These are phyloP conservation scores for Gillenia trifoliata DNA, from an alignment of 306 rosid species.

Conservation along the genomic window DNA sequence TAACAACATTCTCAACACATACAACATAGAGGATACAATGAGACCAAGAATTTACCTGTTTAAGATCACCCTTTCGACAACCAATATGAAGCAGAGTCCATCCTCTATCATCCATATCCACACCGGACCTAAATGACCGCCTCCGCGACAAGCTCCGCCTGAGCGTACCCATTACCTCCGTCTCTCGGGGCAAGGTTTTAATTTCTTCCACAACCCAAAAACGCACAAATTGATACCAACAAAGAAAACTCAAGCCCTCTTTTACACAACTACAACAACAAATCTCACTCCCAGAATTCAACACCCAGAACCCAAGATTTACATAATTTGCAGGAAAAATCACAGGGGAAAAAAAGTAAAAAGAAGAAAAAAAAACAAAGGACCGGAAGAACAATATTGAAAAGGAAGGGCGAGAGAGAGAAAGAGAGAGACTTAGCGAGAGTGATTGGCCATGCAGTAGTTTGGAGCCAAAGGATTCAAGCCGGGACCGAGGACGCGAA, in stretches of 20 bases:
- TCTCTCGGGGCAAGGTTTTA: constrained; percentile 37
- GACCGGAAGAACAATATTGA: background rate
- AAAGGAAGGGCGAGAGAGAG: background rate
- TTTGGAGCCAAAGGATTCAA: constrained; percentile 88
- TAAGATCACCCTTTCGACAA: constrained; percentile 73
- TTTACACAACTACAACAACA: background rate
- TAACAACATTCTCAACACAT: background rate
- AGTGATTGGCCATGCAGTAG: constrained; percentile 73
- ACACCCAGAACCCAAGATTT: constrained; percentile 16
- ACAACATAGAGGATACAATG: background rate
- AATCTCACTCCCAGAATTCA: background rate
- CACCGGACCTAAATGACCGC: constrained; percentile 45
- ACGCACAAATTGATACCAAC: background rate
- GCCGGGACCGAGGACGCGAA: constrained; percentile 92
- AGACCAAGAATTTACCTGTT: constrained; percentile 33
- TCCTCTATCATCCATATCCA: constrained; percentile 75
- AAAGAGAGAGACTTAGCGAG: constrained; percentile 56
- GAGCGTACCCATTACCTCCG: constrained; percentile 25
- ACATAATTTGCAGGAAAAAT: constrained; percentile 26
- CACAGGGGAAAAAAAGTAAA: background rate
- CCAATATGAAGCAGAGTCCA: constrained; percentile 81
- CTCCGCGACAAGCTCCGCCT: constrained; percentile 53
- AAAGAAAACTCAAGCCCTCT: background rate
- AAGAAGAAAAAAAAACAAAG: no score
- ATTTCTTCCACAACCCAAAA: background rate